Conservation (phyloP, 768 basidiomycete species). For the Podaxis pistillaris region DNA sequence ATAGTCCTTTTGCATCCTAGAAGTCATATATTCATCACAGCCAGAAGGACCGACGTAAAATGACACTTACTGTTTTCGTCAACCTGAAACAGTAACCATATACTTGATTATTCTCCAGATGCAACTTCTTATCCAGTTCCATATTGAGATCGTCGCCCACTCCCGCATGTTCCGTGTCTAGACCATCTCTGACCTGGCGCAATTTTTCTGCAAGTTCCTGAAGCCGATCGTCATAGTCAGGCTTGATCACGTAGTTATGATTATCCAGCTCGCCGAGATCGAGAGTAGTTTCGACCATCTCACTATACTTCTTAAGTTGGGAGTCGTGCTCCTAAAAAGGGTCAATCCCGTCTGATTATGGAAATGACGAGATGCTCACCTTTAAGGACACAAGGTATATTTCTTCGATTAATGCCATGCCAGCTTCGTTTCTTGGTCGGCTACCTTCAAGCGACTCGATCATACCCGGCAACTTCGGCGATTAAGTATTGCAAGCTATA, state of each 20-base stretch:
- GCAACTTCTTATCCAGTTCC: constrained; percentile 92
- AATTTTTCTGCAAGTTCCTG: constrained; percentile 68
- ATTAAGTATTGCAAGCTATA: neutral
- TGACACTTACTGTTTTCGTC: constrained; percentile 75
- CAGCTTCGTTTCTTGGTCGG: constrained; percentile 42
- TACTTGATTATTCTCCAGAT: constrained; percentile 85
- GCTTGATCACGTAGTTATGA: constrained; percentile 89
- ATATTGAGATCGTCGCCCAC: constrained; percentile 71
- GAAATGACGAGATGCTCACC: constrained; percentile 33
- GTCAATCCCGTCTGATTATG: neutral
- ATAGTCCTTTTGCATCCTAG: constrained; percentile 78
- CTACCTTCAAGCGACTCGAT: constrained; percentile 58
- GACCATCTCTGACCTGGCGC: constrained; percentile 66
- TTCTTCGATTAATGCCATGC: constrained; percentile 58
- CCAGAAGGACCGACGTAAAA: neutral
- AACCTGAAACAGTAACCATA: constrained; percentile 93
- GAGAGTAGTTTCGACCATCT: constrained; percentile 96
- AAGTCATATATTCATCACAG: neutral
- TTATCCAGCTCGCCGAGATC: constrained; percentile 83
- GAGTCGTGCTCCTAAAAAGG: constrained; percentile 55
- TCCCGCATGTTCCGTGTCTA: constrained; percentile 77
- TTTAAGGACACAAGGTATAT: constrained; percentile 60
- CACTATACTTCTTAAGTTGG: constrained; percentile 73
- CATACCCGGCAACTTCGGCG: constrained; percentile 67
- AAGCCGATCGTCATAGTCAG: constrained; percentile 82